Base-by-base conservation (phyloP, 2,329 filamentous ascomycete species). In the Botrytis galanthina region DNA sequence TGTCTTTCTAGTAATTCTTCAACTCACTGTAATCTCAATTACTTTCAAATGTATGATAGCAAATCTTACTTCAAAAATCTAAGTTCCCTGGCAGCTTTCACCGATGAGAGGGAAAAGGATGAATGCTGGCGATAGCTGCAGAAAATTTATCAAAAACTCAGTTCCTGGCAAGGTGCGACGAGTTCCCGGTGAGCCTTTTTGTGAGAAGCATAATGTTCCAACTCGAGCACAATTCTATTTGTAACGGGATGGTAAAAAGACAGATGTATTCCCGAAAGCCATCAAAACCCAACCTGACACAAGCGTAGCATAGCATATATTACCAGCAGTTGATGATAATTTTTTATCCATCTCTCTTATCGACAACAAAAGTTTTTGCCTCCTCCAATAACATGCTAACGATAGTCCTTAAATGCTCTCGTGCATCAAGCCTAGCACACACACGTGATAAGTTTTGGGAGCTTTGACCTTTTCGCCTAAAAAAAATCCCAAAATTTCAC, bases 381-480 rank as follows among this genome's bases (percentile, higher is more conserved):
- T 37, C 3, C 44, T 48, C 44, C 22, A 22, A 61, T 61, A 16
- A 37, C 2, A 10, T 32, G n/a, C n/a, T 20, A 32, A 29, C 26
- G 8, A 44, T 44, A 63, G 61, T 20, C 63, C 63, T 35, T n/a
- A 66, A 48, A 35, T 32, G 29, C 63, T 48, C 44, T 37, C 8
- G 63, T 67, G 46, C 64, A 68, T 51, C 37, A 46, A 42, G 22
- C 22, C 44, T n/a, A 63, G 44, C 44, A 57, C 44, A 64, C 16
- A 20, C 71, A 72, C 71, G 71, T 68, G 63, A 72, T n/a, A 16
- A 9, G 4, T 26, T 12, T 2, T 18, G 16, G 63, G 64, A 72
- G 71, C 71, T 73, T 61, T 54, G 71, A 69, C 71, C 32, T 35
- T 57, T 68, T 70, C 71, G 60, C 71, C 22, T 44, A 54, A 68